Evolutionary conservation across 1,284 basidiomycete species (phyloP).

Genomic region (Ustilago xerochloae): DNA sequence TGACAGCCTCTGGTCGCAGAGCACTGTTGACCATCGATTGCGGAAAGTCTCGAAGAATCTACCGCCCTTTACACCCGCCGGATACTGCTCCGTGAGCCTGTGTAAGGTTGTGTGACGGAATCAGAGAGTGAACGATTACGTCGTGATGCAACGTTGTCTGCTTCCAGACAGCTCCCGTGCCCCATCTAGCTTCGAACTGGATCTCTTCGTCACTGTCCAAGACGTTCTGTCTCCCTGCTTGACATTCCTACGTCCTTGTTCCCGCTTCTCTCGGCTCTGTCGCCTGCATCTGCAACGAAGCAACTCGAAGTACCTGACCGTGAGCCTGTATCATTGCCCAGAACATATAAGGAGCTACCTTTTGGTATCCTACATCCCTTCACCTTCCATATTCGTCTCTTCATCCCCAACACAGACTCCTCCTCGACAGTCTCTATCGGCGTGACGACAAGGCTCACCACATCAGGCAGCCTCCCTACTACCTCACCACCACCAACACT

Average conservation of each 20-base stretch:
- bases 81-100: no score
- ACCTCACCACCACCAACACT: background rate
- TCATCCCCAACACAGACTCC: background rate
- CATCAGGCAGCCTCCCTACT: background rate
- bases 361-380: background rate
- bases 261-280: constrained; percentile 6
- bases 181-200: background rate
- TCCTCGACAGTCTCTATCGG: background rate
- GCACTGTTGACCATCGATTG: background rate
- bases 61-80: constrained; percentile 10
- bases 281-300: background rate
- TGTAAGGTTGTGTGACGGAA: constrained; percentile 3
- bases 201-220: background rate
- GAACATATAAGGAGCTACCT: constrained; percentile 11
- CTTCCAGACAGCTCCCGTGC: background rate
- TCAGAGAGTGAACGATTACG: constrained; percentile 19
- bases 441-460: constrained; percentile 11
- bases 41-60: background rate
- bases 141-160: constrained; percentile 23
- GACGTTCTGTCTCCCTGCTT: background rate
- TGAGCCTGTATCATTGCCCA: background rate
- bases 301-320: background rate
- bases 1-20: background rate
- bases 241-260: background rate
- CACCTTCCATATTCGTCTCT: background rate